Evolutionary conservation across 306 rosid species (phyloP), one percentile per base, ranked within the genome.

Genomic region (Pyrus betulifolia): DNA sequence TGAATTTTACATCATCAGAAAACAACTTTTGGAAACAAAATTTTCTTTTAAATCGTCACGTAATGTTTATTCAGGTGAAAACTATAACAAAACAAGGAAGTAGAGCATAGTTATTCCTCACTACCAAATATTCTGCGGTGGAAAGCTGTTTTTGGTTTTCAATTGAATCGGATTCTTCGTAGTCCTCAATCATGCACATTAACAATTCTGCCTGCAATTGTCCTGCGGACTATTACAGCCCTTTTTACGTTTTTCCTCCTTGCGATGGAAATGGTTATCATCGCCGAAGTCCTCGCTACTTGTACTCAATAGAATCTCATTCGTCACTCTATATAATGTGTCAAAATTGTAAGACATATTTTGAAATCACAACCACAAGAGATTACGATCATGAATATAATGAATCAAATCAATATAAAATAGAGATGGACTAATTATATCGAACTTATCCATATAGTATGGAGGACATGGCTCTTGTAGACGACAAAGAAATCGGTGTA

Each of bases 31-130:
- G 13, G 13, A 25, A 60, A 25, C 66, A 42, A 42, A 42, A 9
- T 42, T 42, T 9, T 9, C 45, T 42, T 42, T 42, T 42, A 42
- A 42, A 9, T 9, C 45, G 3, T 42, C 45, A 42, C 11, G 12
- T 9, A 42, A 42, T 42, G 45, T 42, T 42, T 42, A 42, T 42
- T 91, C 74, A 89, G 72, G 69, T 73, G 76, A 89, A 85, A 78
- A 87, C 86, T 65, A 89, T 19, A 19, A 92, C 91, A 84, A 92
- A 92, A 83, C 96, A 92, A 57, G 93, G 90, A 85, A 92, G 97
- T 64, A 92, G 74, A 81, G 93, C 88, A 78, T 77, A 74, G 18
- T 91, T 91, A 86, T 88, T 78, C 68, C 62, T 76, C 55, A 71
- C 80, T 22, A 72, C 73, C 77, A 85, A 82, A 49, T 74, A 81